Conservation (phyloP, 768 basidiomycete species). For the Leccinum barrowsii region DNA sequence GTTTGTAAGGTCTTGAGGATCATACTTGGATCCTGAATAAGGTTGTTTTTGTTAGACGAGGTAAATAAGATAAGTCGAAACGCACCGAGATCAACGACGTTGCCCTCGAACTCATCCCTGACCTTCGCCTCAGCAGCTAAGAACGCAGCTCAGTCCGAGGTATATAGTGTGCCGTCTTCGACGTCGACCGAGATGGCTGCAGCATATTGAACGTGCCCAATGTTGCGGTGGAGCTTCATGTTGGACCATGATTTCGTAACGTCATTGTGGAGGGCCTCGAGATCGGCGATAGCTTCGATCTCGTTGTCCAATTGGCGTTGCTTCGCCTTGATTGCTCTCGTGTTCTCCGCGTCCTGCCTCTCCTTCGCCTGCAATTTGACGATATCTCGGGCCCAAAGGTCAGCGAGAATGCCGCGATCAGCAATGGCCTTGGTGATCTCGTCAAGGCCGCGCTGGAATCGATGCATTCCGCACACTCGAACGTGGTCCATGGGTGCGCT, state of each 20-base stretch:
- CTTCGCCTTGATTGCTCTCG: neutral
- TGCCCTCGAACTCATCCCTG: neutral
- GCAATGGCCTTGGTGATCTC: neutral
- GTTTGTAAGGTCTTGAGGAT: neutral
- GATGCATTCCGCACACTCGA: neutral
- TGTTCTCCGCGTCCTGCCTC: neutral
- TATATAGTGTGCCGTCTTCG: neutral
- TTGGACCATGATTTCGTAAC: neutral
- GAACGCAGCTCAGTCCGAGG: neutral
- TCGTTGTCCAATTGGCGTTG: neutral
- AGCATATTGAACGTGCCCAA: neutral
- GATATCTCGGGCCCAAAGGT: neutral
- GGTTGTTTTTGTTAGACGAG: neutral
- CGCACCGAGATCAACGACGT: neutral
- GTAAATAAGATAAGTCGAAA: neutral
- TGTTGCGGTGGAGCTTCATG: neutral
- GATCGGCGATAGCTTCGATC: neutral
- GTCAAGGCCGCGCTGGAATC: neutral
- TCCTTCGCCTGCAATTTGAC: neutral
- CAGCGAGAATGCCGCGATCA: neutral
- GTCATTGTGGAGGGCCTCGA: neutral
- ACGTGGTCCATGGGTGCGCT: neutral
- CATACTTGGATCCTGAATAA: neutral
- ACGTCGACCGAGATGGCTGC: neutral
- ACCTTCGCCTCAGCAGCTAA: neutral